Conservation (phyloP, 108 stramenopile genomes). For the Pseudonitzschia pungens region DNA sequence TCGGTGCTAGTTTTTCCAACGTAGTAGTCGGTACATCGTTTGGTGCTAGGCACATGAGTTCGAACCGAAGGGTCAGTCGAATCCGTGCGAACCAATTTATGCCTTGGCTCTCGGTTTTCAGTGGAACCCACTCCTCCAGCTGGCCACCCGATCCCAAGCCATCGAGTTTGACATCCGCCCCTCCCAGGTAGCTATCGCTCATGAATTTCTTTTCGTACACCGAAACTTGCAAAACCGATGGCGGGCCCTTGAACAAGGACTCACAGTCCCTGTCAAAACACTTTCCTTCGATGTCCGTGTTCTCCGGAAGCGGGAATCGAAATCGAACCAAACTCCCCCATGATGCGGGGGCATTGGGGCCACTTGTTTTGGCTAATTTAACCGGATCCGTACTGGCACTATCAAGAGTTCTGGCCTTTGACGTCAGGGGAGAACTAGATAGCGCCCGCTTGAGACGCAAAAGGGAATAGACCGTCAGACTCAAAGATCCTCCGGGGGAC, state of each 20-base stretch:
- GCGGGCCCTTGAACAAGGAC: constrained; percentile 83
- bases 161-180: constrained; percentile 78
- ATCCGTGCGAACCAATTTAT: constrained; percentile 89
- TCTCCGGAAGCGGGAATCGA: constrained; percentile 82
- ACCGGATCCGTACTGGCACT: constrained; percentile 62
- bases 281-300: constrained; percentile 66
- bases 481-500: constrained; percentile 79
- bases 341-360: constrained; percentile 86
- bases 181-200: constrained; percentile 72
- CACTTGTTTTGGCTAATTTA: constrained; percentile 79
- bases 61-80: constrained; percentile 79
- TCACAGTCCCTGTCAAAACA: constrained; percentile 77
- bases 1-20: constrained; percentile 51
- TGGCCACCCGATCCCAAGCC: constrained; percentile 75
- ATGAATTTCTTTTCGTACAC: constrained; percentile 91
- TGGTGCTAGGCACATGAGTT: constrained; percentile 74
- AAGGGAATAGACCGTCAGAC: constrained; percentile 78
- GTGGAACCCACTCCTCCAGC: constrained; percentile 89
- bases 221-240: constrained; percentile 74
- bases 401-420: constrained; percentile 78
- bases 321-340: constrained; percentile 88
- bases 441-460: constrained; percentile 68
- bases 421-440: constrained; percentile 69
- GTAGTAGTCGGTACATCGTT: constrained; percentile 19
- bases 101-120: constrained; percentile 65